A percentile compares a stretch with the other conserved stretches of the same genome.
These are phyloP conservation scores for Scheffersomyces lignicola DNA, from an alignment of 1,139 yeast species.

Conservation along the genomic window DNA sequence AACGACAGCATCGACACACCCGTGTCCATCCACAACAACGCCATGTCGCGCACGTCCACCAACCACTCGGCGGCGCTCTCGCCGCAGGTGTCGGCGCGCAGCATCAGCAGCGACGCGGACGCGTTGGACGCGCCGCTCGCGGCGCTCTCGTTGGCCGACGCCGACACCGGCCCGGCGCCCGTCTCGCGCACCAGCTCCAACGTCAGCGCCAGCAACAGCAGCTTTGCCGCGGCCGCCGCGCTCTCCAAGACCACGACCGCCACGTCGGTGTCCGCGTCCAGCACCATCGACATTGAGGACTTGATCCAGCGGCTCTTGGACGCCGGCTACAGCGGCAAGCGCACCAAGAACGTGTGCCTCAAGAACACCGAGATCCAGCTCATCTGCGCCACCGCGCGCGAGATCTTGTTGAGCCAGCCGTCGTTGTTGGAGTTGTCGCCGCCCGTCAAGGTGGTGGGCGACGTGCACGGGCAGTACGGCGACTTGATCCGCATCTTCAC, in stretches of 20 bases:
- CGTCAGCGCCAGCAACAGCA: conserved; percentile 8
- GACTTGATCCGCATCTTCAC: conserved; percentile 89
- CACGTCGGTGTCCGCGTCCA: conserved; percentile 15
- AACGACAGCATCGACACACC: conserved; percentile 21
- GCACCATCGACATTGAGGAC: conserved; percentile 76
- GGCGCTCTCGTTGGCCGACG: conserved; percentile 2
- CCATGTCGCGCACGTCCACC: conserved; percentile 33
- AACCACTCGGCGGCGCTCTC: conserved; percentile 32
- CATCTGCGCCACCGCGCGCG: conserved; percentile 84
- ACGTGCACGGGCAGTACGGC: conserved; percentile 95
- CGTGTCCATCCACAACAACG: conserved; percentile 21
- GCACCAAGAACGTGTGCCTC: conserved; percentile 84
- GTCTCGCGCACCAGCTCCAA: conserved; percentile 5
- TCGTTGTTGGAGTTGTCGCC: conserved; percentile 85
- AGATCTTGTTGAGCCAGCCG: conserved; percentile 86
- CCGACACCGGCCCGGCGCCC: conserved; percentile 7
- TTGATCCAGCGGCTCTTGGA: conserved; percentile 85
- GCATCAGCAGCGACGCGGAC: conserved; percentile 2
- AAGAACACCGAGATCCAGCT: conserved; percentile 84
- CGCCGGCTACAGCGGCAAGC: conserved; percentile 93
- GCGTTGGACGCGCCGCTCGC: neutral
- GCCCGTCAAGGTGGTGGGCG: conserved; percentile 97
- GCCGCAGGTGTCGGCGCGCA: conserved; percentile 19
- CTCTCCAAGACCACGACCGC: conserved; percentile 13
- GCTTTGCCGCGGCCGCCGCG: conserved; percentile 9